These are phyloP conservation scores for Trifolium fragiferum DNA, from an alignment of 306 rosid species.

Conservation along the genomic window DNA sequence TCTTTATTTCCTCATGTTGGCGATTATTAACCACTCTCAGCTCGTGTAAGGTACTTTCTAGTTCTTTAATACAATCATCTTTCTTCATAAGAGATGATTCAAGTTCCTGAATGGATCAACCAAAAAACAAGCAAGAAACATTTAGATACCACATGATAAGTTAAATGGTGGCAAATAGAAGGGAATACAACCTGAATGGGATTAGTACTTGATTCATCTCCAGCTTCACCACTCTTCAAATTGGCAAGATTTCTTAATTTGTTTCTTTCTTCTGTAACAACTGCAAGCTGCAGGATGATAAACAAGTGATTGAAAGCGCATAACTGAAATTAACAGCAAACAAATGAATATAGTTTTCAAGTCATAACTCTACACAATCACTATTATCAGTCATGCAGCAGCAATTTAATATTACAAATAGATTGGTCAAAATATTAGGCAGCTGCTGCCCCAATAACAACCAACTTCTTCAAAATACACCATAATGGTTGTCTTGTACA, in stretches of 20 bases:
- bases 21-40: slow-evolving; percentile 63
- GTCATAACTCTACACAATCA: slow-evolving; percentile 23
- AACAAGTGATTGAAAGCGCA: slow-evolving; percentile 23
- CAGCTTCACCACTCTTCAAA: slow-evolving; percentile 56
- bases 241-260: slow-evolving; percentile 60
- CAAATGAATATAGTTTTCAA: slow-evolving; percentile 15
- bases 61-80: slow-evolving; percentile 69
- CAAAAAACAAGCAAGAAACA: slow-evolving; percentile 41
- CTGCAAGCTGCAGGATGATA: slow-evolving; percentile 69
- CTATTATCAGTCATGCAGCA: slow-evolving; percentile 34
- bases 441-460: slow-evolving; percentile 5
- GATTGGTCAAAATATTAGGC: not conserved
- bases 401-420: slow-evolving; percentile 23
- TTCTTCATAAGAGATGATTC: slow-evolving; percentile 72
- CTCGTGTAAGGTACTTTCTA: slow-evolving; percentile 60
- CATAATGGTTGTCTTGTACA: not conserved
- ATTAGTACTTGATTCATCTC: slow-evolving; percentile 48
- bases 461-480: slow-evolving; percentile 25
- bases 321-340: slow-evolving; percentile 36
- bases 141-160: slow-evolving; percentile 30
- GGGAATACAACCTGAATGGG: slow-evolving; percentile 59
- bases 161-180: slow-evolving; percentile 31
- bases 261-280: slow-evolving; percentile 80
- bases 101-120: slow-evolving; percentile 67
- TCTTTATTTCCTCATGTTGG: slow-evolving; percentile 71